Base-by-base conservation (phyloP, 768 basidiomycete genomes). In the Termitomyces heimii region DNA sequence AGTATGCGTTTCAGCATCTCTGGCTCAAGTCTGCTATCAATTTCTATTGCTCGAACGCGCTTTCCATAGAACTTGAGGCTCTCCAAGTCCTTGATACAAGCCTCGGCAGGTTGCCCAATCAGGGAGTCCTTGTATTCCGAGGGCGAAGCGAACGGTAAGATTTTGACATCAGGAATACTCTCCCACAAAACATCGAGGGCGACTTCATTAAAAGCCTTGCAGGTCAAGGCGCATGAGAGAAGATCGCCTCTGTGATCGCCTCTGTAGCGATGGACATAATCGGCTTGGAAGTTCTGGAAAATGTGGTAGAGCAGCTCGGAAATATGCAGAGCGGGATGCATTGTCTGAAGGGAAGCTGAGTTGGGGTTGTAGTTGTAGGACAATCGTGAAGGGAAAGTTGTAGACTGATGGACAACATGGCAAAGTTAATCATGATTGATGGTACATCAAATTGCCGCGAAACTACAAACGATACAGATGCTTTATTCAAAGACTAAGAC, bases 41-140 rank as follows among this genome's bases (percentile, higher is more conserved):
- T 34, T 7, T 44, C 42, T 50, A 59, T 34, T 34, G 29, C 22
- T 24, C 51, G 49, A 5, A 56, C n/a, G n/a, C 54, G 50, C 39
- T 47, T 51, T 16, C 59, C 59, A 26, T 60, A 60, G 37, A 55
- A 60, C 37, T 47, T 56, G n/a, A 56, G 50, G 7, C 59, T 46
- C 31, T 60, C 59, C 28, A 56, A 32, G 34, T 60, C 39, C 2
- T 48, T 7, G 10, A 16, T 14, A 24, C 42, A 56, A 6, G 29
- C 44, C 20, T 42, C 10, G 13, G 3, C 26, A 18, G 42, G 2
- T 24, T 26, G 22, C 14, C 44, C 32, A 0, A 54, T 45, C 3
- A 47, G 45, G 7, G 2, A 26, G 22, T 28, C 29, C 20, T 47
- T 13, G 39, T 60, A 53, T 52, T 46, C 20, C 35, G 29, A 31